A percentile compares a stretch with the other conserved stretches of the same genome.
These are phyloP conservation scores for Bolboschoenoplectus hybrid DNA, from an alignment of 202 grass and related monocot genomes.

Conservation along the genomic window DNA sequence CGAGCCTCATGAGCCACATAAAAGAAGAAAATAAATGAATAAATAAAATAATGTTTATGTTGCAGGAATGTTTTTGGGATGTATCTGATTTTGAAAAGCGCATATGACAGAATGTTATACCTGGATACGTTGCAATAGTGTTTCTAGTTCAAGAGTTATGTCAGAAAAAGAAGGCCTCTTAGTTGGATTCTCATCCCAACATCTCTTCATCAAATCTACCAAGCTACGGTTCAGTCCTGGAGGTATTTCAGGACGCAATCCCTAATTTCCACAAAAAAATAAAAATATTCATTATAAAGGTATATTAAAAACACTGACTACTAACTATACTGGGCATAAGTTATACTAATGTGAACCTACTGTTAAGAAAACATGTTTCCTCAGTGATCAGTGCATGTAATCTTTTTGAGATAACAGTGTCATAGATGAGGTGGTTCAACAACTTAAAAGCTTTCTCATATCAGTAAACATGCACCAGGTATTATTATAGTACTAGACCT, in stretches of 20 bases:
- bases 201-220: conserved; percentile 58
- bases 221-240: conserved; percentile 52
- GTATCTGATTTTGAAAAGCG: not conserved
- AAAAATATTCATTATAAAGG: conserved; percentile 18
- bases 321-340: not conserved
- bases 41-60: no score
- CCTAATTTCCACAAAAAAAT: conserved; percentile 52
- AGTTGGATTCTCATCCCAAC: conserved; percentile 68
- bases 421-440: not conserved
- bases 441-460: conserved; percentile 16
- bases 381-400: not conserved
- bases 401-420: not conserved
- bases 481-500: not conserved
- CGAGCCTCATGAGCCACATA: no score
- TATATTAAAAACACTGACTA: not conserved
- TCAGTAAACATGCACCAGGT: not conserved
- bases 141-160: conserved; percentile 71
- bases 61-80: conserved; percentile 2
- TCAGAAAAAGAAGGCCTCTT: conserved; percentile 64
- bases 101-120: conserved; percentile 36
- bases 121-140: conserved; percentile 53
- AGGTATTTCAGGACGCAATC: conserved; percentile 71
- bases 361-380: not conserved
- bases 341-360: conserved; percentile 5
- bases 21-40: no score